Percentiles rank a stretch among this genome's conserved stretches.
phyloP scores from a whole-genome alignment of 345 rosid species.

The Ceriops tagal region DNA sequence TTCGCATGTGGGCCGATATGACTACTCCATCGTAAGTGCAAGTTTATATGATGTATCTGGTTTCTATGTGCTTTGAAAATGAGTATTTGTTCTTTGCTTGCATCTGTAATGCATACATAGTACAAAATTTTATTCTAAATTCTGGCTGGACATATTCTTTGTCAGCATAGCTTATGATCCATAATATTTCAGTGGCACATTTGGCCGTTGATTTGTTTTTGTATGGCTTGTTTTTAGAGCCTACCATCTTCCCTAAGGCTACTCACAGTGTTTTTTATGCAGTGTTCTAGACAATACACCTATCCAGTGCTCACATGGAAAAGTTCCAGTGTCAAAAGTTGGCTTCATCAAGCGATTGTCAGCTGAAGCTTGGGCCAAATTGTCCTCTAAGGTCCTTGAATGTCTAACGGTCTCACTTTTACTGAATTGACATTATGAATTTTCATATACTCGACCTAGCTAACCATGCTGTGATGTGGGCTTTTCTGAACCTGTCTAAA shows the following conservation, averaged over 20 bases:
- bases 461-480: not conserved
- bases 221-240: no score
- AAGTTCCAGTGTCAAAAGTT: slow-evolving; percentile 66
- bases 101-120: slow-evolving; percentile 1
- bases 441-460: not conserved
- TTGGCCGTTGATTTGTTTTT: no score
- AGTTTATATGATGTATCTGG: slow-evolving; percentile 15
- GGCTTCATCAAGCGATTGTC: slow-evolving; percentile 76
- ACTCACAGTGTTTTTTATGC: slow-evolving; percentile 15
- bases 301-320: slow-evolving; percentile 79
- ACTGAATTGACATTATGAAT: not conserved
- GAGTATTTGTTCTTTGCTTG: not conserved
- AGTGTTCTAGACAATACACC: slow-evolving; percentile 67
- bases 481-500: no score
- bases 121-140: not conserved
- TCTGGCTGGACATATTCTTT: not conserved
- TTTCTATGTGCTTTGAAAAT: slow-evolving; percentile 3
- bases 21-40: slow-evolving; percentile 62
- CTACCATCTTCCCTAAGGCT: not conserved
- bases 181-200: no score
- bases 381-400: slow-evolving; percentile 63
- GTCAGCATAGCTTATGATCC: no score
- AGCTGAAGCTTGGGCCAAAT: slow-evolving; percentile 65
- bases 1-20: slow-evolving; percentile 90
- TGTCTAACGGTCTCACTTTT: not conserved